Evolutionary conservation across 2,329 filamentous ascomycete genomes (phyloP).

Genomic region (Ascosphaera acerosa): DNA sequence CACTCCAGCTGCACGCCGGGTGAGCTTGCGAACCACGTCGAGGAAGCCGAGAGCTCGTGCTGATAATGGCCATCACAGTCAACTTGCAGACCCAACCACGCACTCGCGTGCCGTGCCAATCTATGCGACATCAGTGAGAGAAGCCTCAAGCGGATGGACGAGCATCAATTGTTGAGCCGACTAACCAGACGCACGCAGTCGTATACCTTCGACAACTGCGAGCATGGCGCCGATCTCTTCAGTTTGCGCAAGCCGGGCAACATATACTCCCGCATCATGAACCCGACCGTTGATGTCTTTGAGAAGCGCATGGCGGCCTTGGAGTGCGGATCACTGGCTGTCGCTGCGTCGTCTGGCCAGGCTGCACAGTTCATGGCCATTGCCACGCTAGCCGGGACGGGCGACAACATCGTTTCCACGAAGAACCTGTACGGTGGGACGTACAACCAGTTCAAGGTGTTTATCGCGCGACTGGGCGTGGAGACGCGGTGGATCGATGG

Average conservation of each 20-base stretch:
- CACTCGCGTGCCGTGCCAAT: slow-evolving; percentile 85
- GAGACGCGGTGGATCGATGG: slow-evolving; percentile 66
- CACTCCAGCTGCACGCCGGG: slow-evolving; percentile 66
- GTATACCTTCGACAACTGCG: slow-evolving; percentile 84
- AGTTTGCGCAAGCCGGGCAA: slow-evolving; percentile 93
- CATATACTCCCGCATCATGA: slow-evolving; percentile 93
- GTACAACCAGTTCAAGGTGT: slow-evolving; percentile 92
- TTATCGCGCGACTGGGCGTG: slow-evolving; percentile 68
- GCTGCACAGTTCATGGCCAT: slow-evolving; percentile 83
- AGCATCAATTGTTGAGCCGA: no score
- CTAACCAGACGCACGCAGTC: slow-evolving; percentile 31
- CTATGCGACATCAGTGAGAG: slow-evolving; percentile 56
- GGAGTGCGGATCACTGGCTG: slow-evolving; percentile 69
- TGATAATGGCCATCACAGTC: slow-evolving; percentile 24
- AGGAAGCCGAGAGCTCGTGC: neutral
- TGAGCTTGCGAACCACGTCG: slow-evolving; percentile 17
- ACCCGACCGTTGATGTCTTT: slow-evolving; percentile 86
- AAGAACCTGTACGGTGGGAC: slow-evolving; percentile 84
- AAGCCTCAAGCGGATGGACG: slow-evolving; percentile 3
- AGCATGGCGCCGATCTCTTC: slow-evolving; percentile 83
- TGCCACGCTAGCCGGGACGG: slow-evolving; percentile 54
- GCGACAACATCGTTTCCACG: slow-evolving; percentile 84
- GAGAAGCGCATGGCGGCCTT: slow-evolving; percentile 92
- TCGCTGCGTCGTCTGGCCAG: slow-evolving; percentile 68
- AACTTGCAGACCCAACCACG: slow-evolving; percentile 54